Conservation (phyloP, 352 stramenopile genomes). For the Pythium volutum region DNA sequence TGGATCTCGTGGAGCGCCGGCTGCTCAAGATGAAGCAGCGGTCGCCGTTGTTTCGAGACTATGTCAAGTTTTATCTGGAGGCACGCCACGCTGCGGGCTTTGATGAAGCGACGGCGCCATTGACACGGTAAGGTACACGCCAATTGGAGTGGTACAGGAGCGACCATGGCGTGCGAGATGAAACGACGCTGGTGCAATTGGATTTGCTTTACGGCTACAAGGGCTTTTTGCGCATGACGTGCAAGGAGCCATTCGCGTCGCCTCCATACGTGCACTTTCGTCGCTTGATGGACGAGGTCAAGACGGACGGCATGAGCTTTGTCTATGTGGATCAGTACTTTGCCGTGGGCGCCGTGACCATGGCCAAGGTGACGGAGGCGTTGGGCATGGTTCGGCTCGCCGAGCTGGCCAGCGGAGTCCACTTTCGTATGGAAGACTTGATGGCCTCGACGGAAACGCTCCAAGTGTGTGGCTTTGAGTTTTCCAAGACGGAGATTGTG, state of each 20-base stretch:
- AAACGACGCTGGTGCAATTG: slow-evolving; percentile 4
- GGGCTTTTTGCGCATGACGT: neutral
- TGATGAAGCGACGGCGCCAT: neutral
- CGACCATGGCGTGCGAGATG: too few species aligned
- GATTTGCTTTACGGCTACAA: slow-evolving; percentile 6
- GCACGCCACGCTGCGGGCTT: too few species aligned
- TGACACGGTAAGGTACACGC: neutral
- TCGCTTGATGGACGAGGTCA: neutral
- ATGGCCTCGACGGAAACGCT: neutral
- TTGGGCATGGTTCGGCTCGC: neutral
- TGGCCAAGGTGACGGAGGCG: neutral
- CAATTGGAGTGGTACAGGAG: slow-evolving; percentile 1
- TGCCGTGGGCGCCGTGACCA: neutral
- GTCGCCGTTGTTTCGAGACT: neutral
- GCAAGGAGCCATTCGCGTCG: neutral
- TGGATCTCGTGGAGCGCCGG: neutral
- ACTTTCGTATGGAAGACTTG: neutral
- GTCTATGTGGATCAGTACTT: slow-evolving; percentile 3
- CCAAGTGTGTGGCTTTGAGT: slow-evolving; percentile 5
- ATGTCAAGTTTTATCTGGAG: neutral
- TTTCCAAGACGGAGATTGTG: slow-evolving; percentile 2
- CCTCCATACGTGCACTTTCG: neutral
- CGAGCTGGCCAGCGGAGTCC: neutral
- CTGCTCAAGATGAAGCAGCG: neutral
- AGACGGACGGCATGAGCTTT: neutral